phyloP scores from a whole-genome alignment of 805 yeast genomes.

The Candida boleticola region DNA sequence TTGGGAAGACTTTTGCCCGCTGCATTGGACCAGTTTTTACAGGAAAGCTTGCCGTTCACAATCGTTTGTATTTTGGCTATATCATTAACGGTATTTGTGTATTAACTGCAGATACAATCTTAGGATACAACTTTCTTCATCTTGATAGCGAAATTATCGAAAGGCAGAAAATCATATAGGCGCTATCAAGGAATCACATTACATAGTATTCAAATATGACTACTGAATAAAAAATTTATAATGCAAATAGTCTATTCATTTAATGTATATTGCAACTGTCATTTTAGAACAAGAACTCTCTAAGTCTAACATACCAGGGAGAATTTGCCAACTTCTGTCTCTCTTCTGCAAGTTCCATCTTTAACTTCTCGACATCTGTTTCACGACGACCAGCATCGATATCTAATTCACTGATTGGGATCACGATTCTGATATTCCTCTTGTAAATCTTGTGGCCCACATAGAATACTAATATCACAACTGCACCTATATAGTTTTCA shows the following conservation, averaged over 20 bases:
- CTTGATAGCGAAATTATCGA: constrained; percentile 34
- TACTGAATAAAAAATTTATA: no score
- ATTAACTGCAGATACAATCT: constrained; percentile 46
- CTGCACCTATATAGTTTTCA: constrained; percentile 52
- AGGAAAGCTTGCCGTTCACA: constrained; percentile 63
- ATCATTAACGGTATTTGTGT: constrained; percentile 50
- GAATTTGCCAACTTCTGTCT: constrained; percentile 12
- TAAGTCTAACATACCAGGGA: constrained; percentile 23
- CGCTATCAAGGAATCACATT: no score
- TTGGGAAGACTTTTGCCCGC: constrained; percentile 82
- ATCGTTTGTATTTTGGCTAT: constrained; percentile 48
- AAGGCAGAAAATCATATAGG: constrained; percentile 10
- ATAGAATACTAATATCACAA: constrained; percentile 46
- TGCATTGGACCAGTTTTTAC: constrained; percentile 80
- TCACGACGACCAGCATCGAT: constrained; percentile 61
- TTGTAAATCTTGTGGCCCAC: constrained; percentile 50
- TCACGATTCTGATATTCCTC: constrained; percentile 32
- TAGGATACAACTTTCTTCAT: constrained; percentile 41
- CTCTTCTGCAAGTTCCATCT: constrained; percentile 50
- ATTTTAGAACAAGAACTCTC: constrained; percentile 16
- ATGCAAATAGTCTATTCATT: no score
- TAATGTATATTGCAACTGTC: no score
- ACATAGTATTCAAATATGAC: no score
- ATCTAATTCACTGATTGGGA: constrained; percentile 52
- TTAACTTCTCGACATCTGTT: constrained; percentile 50